Evolutionary conservation across 257 asterid species (phyloP).

Genomic region (Cynanchum wilfordii): DNA sequence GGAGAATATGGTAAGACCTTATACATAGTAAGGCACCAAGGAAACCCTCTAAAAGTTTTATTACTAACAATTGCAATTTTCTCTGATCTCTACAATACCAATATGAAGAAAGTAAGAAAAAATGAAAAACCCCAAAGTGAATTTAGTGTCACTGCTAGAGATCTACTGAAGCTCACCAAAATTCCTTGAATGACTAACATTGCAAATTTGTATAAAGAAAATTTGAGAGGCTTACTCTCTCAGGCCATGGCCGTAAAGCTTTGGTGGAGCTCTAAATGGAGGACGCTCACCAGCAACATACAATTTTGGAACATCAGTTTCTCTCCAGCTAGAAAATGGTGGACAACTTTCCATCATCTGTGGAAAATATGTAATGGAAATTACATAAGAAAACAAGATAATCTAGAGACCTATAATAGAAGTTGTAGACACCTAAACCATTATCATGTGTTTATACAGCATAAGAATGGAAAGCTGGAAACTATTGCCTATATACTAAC

Average conservation of each 20-base stretch:
- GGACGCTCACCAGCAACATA: conserved; percentile 79
- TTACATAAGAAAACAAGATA: neutral
- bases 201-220: neutral
- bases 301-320: conserved; percentile 63
- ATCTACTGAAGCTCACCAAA: neutral
- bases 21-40: neutral
- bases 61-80: neutral
- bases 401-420: neutral
- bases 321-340: conserved; percentile 55
- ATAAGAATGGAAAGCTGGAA: neutral
- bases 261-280: conserved; percentile 63
- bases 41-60: no score
- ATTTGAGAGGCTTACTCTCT: conserved; percentile 50
- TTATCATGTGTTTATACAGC: neutral
- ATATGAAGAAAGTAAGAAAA: neutral
- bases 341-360: conserved; percentile 90
- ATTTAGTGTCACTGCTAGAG: neutral
- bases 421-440: neutral
- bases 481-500: neutral
- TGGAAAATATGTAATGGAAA: neutral
- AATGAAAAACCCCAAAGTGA: neutral
- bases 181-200: neutral
- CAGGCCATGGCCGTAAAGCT: conserved; percentile 58
- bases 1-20: neutral
- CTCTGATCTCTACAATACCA: neutral